Evolutionary conservation across 129 eudicot genomes (phyloP).

Genomic region (Lactuca saligna): DNA sequence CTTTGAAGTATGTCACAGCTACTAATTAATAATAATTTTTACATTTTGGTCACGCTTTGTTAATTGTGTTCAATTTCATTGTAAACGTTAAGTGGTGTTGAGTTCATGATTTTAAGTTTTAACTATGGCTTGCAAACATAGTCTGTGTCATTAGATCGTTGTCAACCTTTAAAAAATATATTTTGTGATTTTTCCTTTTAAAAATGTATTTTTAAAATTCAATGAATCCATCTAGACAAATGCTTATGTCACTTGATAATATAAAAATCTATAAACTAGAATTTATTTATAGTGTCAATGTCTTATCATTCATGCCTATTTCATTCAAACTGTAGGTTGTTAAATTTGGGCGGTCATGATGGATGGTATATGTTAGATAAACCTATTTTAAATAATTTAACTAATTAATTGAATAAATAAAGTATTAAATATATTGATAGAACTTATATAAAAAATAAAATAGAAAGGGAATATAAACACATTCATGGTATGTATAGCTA

Average conservation of each 20-base stretch:
- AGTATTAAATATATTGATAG: not conserved
- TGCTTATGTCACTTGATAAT: slow-evolving; percentile 15
- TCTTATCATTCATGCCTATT: not conserved
- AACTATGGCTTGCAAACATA: no score
- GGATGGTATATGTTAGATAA: slow-evolving; percentile 17
- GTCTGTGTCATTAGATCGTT: no score
- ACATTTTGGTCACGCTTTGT: no score
- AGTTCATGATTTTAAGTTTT: no score
- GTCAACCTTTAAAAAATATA: no score
- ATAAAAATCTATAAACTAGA: not conserved
- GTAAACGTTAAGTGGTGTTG: no score
- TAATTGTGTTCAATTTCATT: no score
- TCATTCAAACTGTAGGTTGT: slow-evolving; percentile 18
- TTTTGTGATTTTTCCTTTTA: no score
- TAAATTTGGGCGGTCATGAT: slow-evolving; percentile 13
- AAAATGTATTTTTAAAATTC: not conserved
- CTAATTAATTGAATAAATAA: not conserved
- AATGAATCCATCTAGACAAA: not conserved
- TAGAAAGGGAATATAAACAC: slow-evolving; percentile 21
- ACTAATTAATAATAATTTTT: no score
- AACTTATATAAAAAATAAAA: slow-evolving; percentile 12
- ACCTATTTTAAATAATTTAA: not conserved
- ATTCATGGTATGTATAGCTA: slow-evolving; percentile 34
- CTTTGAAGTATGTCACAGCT: no score
- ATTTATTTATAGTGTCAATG: slow-evolving; percentile 17